Conservation (phyloP, 345 rosid genomes). For the Leavenworthia alabamica region DNA sequence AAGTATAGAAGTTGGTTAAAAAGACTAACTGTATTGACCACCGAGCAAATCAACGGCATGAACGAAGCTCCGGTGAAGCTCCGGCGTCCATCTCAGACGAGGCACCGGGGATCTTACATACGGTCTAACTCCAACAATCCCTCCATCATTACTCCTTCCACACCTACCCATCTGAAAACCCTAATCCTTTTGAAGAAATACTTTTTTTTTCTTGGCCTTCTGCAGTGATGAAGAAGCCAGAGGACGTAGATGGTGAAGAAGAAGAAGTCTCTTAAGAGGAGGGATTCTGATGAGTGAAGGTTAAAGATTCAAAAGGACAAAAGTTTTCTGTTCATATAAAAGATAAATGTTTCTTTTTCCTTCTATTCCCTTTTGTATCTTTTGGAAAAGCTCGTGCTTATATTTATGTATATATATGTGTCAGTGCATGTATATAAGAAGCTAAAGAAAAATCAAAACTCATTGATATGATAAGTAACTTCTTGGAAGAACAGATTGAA, state of each 20-base stretch:
- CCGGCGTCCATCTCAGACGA: conserved; percentile 95
- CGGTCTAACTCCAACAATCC: conserved; percentile 76
- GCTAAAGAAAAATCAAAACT: not conserved
- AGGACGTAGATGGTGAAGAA: conserved; percentile 2
- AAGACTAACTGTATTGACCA: conserved; percentile 70
- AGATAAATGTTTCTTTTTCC: conserved; percentile 24
- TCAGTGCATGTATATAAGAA: not conserved
- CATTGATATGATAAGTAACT: conserved; percentile 7
- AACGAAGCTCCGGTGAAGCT: conserved; percentile 86
- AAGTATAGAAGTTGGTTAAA: not conserved
- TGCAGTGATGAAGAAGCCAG: not conserved
- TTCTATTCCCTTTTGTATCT: conserved; percentile 35
- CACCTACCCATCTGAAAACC: conserved; percentile 54
- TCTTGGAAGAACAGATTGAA: not conserved
- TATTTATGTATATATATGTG: not conserved
- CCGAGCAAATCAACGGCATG: conserved; percentile 86
- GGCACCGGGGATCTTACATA: conserved; percentile 88
- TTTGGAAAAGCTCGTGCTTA: conserved; percentile 23
- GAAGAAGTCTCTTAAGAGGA: not conserved
- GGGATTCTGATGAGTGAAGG: not conserved
- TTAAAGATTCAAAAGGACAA: not conserved
- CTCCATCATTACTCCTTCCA: conserved; percentile 41
- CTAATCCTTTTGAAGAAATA: not conserved
- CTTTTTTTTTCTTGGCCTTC: not conserved
- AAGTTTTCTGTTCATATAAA: conserved; percentile 21